Evolutionary conservation across 1,284 basidiomycete species (phyloP), one percentile per base, ranked within the genome.

Genomic region (Boletus semigastroideus): DNA sequence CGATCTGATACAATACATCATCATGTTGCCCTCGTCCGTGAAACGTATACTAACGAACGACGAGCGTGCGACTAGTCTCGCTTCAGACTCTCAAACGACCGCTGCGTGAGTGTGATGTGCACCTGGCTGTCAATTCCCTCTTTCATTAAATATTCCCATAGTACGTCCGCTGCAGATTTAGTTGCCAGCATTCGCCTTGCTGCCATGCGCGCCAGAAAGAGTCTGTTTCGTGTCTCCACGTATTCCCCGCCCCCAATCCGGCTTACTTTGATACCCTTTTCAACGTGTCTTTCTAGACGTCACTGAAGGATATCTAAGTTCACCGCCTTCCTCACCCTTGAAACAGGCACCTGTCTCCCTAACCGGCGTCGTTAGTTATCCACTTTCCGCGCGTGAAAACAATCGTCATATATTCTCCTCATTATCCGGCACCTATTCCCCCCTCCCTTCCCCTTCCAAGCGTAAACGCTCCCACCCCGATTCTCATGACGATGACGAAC

Each of bases 31-130:
- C 34, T 57, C 52, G 28, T 46, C 66, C 48, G 58, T 66, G 59
- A 80, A 81, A 64, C 78, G 79, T 51, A 56, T 69, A 9, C 63
- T 75, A 11, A 77, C 75, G 34, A 73, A 74, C 50, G 70, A 74
- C 52, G 63, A 64, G 41, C 69, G 68, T 56, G 63, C 70, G 49
- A 64, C 66, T 16, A 62, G 63, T 20, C 48, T 60, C 49, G 70
- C 67, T 45, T 70, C 71, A 25, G 46, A 55, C 44, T 57, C 52
- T 42, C 61, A 67, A 27, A 42, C 38, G 20, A 52, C 48, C 48
- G 59, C 62, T 42, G 52, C 45, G 66, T 67, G 54, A 61, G 69
- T 42, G 8, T 42, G 8, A 16, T 44, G 42, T 53, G 36, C 42
- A 48, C 37, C 48, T 48, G 44, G 48, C 44, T 31, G 52, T 38